These are phyloP conservation scores for Stemphylium vesicarium DNA, from an alignment of 2,329 filamentous ascomycete species.

Conservation along the genomic window DNA sequence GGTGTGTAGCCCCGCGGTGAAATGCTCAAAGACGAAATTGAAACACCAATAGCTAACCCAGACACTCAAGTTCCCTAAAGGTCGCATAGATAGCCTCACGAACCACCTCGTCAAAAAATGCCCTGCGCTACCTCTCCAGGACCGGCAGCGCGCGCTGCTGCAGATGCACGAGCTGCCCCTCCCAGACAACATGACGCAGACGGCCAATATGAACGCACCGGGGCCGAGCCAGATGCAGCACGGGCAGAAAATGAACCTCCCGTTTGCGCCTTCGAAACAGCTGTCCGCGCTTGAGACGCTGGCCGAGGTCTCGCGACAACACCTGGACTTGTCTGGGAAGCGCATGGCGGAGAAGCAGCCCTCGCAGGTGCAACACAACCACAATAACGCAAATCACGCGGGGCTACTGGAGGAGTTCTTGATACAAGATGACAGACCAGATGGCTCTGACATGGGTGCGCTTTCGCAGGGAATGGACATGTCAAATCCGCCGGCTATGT, in stretches of 20 bases:
- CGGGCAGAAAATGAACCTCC: conserved; percentile 47
- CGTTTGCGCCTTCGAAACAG: conserved; percentile 57
- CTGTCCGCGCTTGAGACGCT: conserved; percentile 86
- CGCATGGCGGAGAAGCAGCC: conserved; percentile 47
- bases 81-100: conserved; percentile 81
- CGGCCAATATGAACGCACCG: conserved; percentile 19
- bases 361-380: conserved; percentile 22
- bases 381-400: conserved; percentile 28
- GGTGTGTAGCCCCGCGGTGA: conserved; percentile 37
- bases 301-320: conserved; percentile 83
- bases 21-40: conserved; percentile 6
- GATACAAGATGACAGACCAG: conserved; percentile 47
- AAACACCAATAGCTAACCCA: conserved; percentile 28
- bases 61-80: conserved; percentile 73
- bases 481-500: conserved; percentile 42
- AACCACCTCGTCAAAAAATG: conserved; percentile 87
- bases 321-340: conserved; percentile 63
- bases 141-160: conserved; percentile 76
- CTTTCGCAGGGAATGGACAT: conserved; percentile 42
- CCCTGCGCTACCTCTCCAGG: conserved; percentile 74
- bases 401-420: conserved; percentile 47
- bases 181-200: conserved; percentile 47
- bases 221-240: conserved; percentile 28
- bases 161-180: conserved; percentile 72
- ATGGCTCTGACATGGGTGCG: conserved; percentile 31